Evolutionary conservation across 2,329 filamentous ascomycete species (phyloP).

Genomic region (Nothomitra cinnamomea): DNA sequence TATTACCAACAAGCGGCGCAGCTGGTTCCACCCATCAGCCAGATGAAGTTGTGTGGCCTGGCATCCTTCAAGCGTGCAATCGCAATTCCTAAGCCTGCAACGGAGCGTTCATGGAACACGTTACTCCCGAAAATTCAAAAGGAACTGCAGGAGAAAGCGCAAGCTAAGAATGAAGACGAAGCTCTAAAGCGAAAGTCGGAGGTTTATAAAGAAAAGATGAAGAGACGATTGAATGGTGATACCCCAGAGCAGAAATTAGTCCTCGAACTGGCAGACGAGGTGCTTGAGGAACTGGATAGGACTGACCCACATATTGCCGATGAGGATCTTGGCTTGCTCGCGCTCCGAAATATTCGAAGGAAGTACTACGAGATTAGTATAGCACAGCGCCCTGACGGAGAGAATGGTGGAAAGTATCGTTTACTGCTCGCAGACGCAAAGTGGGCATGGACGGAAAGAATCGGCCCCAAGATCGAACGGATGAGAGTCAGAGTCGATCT

Average conservation of each 20-base stretch:
- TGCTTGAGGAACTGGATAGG: constrained; percentile 8
- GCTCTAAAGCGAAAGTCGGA: constrained; percentile 9
- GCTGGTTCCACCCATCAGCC: constrained; percentile 21
- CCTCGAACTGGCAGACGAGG: constrained; percentile 11
- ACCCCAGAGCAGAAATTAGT: constrained; percentile 14
- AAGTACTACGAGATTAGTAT: constrained; percentile 9
- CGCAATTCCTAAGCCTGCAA: constrained; percentile 21
- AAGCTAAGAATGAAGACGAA: constrained; percentile 7
- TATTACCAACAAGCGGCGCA: constrained; percentile 22
- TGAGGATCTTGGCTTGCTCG: constrained; percentile 16
- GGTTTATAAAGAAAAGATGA: background rate
- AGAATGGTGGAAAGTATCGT: constrained; percentile 13
- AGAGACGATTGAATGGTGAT: constrained; percentile 1
- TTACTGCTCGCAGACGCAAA: constrained; percentile 19
- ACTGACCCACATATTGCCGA: constrained; percentile 11
- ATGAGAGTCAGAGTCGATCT: constrained; percentile 2
- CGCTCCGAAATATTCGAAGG: constrained; percentile 15
- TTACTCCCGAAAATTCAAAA: constrained; percentile 15
- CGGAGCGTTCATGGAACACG: constrained; percentile 15
- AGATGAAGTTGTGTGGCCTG: constrained; percentile 21
- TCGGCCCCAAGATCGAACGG: constrained; percentile 11
- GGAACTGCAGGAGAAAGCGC: constrained; percentile 14
- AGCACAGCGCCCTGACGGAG: constrained; percentile 2
- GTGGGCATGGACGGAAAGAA: constrained; percentile 15
- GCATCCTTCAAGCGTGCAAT: constrained; percentile 23